phyloP scores from a whole-genome alignment of 1,284 basidiomycete genomes.

The Cryptococcus sp. region DNA sequence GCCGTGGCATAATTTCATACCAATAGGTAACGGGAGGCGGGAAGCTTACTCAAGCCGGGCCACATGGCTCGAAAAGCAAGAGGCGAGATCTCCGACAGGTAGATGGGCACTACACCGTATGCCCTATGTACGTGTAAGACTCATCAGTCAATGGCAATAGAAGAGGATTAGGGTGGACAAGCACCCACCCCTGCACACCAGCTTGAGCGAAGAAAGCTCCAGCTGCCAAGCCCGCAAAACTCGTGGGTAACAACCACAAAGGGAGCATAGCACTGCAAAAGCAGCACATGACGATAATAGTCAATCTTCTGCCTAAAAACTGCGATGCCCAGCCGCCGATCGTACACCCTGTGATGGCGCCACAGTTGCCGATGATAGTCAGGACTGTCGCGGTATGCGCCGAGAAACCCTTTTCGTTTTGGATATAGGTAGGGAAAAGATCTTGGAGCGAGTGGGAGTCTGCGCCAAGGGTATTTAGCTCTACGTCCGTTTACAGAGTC shows the following conservation, averaged over 20 bases:
- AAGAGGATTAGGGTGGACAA: neutral
- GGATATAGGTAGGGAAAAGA: slow-evolving; percentile 32
- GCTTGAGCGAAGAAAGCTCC: slow-evolving; percentile 65
- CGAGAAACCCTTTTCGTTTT: slow-evolving; percentile 24
- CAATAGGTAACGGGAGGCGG: neutral
- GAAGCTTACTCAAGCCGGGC: slow-evolving; percentile 5
- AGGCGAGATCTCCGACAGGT: slow-evolving; percentile 81
- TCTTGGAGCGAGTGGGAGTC: slow-evolving; percentile 52
- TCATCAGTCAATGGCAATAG: no score
- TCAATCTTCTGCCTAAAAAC: slow-evolving; percentile 71
- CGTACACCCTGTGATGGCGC: slow-evolving; percentile 72
- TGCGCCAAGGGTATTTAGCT: slow-evolving; percentile 49
- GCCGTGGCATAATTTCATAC: slow-evolving; percentile 59
- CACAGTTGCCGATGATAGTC: slow-evolving; percentile 75
- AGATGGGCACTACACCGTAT: slow-evolving; percentile 47
- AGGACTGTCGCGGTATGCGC: slow-evolving; percentile 67
- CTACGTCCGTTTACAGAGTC: neutral
- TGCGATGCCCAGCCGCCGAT: slow-evolving; percentile 76
- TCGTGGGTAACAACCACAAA: slow-evolving; percentile 72
- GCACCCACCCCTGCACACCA: slow-evolving; percentile 64
- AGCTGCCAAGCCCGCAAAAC: slow-evolving; percentile 24
- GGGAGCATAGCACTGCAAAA: slow-evolving; percentile 55
- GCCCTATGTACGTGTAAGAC: slow-evolving; percentile 34
- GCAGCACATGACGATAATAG: slow-evolving; percentile 57
- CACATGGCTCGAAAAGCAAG: slow-evolving; percentile 37